These are phyloP conservation scores for Penstemon newberryi DNA, from an alignment of 257 asterid species.

Conservation along the genomic window DNA sequence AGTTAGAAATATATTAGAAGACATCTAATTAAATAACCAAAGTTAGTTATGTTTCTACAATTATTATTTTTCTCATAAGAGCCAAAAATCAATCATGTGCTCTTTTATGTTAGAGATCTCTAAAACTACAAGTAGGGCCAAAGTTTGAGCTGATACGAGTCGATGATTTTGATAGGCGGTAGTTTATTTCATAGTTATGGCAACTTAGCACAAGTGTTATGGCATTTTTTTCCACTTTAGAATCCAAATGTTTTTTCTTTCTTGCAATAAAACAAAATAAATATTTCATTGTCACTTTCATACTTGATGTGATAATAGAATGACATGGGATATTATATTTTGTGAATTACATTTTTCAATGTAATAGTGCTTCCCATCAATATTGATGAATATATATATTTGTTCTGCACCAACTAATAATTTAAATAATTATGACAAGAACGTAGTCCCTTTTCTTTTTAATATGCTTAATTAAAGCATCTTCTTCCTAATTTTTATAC, in stretches of 20 bases:
- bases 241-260: constrained; percentile 5
- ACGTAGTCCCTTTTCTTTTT: neutral
- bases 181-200: no score
- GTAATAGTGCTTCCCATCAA: constrained; percentile 23
- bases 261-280: constrained; percentile 29
- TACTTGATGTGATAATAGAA: constrained; percentile 35
- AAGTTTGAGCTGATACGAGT: constrained; percentile 2
- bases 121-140: constrained; percentile 30
- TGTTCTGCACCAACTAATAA: neutral
- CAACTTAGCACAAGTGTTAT: no score
- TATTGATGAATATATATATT: constrained; percentile 15
- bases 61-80: constrained; percentile 11
- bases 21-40: no score
- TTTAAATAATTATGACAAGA: constrained; percentile 15
- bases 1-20: no score
- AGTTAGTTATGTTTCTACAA: constrained; percentile 15
- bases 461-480: neutral
- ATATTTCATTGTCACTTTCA: constrained; percentile 39
- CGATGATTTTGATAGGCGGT: constrained; percentile 27
- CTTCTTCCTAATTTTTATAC: constrained; percentile 19
- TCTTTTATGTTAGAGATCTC: constrained; percentile 20
- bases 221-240: constrained; percentile 3
- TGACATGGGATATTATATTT: constrained; percentile 30
- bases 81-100: constrained; percentile 31
- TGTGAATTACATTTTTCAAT: constrained; percentile 39